These are phyloP conservation scores for Candida maltosa DNA, from an alignment of 805 yeast species.

Conservation along the genomic window DNA sequence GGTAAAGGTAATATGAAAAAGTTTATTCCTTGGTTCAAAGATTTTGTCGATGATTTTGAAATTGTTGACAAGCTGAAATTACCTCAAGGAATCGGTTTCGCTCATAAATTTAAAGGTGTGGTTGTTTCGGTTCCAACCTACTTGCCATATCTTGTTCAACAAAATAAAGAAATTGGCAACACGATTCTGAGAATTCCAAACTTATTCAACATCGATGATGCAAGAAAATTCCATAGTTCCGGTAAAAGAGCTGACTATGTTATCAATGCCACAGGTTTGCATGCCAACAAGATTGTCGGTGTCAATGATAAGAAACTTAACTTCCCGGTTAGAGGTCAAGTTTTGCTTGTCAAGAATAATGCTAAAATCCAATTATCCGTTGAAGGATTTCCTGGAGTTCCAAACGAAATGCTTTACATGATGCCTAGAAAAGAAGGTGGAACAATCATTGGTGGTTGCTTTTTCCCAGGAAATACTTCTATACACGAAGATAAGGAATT, in stretches of 20 bases:
- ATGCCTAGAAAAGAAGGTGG: constrained; percentile 80
- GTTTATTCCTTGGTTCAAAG: constrained; percentile 45
- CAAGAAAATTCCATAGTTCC: constrained; percentile 37
- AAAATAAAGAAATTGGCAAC: constrained; percentile 47
- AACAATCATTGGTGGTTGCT: constrained; percentile 59
- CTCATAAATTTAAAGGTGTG: constrained; percentile 50
- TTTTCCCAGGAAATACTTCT: constrained; percentile 13
- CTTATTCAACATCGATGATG: constrained; percentile 46
- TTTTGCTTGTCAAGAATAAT: constrained; percentile 48
- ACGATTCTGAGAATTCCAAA: constrained; percentile 37
- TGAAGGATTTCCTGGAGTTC: constrained; percentile 26
- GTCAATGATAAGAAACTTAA: constrained; percentile 39
- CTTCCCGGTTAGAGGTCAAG: constrained; percentile 61
- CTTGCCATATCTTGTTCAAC: constrained; percentile 47
- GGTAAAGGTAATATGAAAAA: constrained; percentile 6
- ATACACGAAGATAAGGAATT: constrained; percentile 37
- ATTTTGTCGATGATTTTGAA: constrained; percentile 38
- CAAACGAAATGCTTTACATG: constrained; percentile 49
- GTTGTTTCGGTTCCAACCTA: constrained; percentile 60
- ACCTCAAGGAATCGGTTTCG: constrained; percentile 38
- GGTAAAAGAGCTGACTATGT: constrained; percentile 46
- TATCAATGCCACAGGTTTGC: constrained; percentile 57
- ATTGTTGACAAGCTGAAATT: constrained; percentile 31
- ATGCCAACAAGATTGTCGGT: constrained; percentile 43
- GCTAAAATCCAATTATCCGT: constrained; percentile 26